Base-by-base conservation (phyloP, 169 alveolate species). In the Babesia caballi region DNA sequence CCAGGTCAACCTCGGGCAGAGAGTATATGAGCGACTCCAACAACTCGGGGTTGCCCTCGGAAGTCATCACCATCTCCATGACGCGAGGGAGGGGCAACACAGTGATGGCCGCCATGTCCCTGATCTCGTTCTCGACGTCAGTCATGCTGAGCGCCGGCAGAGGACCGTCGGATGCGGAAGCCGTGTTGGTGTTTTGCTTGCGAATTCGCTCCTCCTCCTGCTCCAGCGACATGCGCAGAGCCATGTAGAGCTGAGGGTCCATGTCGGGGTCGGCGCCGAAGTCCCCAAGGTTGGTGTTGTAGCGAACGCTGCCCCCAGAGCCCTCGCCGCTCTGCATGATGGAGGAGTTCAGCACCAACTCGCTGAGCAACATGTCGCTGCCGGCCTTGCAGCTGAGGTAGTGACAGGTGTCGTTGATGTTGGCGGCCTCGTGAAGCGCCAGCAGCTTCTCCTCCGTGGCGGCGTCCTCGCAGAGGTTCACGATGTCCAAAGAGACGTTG, bases 401-500 rank as follows among this genome's bases (percentile, higher is more conserved):
- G 80, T 81, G 83, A 28, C 75, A 60, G 32, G 73, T 57, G 63
- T 63, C 84, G 33, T 81, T 69, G 60, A 53, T 71, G 57, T 81
- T 70, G 28, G 63, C 81, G 0, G 88, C 78, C 28, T 49, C 42
- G 54, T 70, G 80, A 5, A 81, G 80, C 17, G 80, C 70, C 46
- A 17, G 17, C 21, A 81, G 82, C 49, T 71, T 81, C 52, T 71
- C 66, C n/a, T 81, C 88, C 14, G 83, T 81, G 30, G 23, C 84
- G 17, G 58, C 54, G 67, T 69, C 54, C 46, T 47, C 61, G 54
- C 77, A 61, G 32, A 81, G 23, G 57, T 81, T 72, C 23, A 81
- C 42, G 47, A 81, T 81, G 50, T 81, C 88, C 12, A 97, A 66
- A 21, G 98, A 91, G 0, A 97, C 97, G 66, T 96, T 96, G 83